phyloP scores from a whole-genome alignment of 306 rosid genomes.

The Carpinus fangiana region DNA sequence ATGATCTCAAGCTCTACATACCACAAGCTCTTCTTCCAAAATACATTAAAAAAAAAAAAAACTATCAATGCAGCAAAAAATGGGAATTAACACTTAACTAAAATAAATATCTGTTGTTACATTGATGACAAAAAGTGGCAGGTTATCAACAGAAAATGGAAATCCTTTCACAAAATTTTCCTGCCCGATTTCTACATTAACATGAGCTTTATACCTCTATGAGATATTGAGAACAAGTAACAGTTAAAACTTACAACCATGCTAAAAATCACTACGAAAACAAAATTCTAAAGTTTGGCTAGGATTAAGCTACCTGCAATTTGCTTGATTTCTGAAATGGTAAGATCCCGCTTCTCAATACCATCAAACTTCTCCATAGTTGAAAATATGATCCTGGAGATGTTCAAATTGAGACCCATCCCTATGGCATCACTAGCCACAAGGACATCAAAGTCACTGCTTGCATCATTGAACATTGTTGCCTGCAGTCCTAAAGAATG shows the following conservation, averaged over 20 bases:
- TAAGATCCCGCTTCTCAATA: conserved; percentile 63
- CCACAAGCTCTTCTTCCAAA: not conserved
- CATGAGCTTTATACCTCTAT: not conserved
- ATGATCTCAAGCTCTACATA: not conserved
- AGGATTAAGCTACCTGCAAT: conserved; percentile 66
- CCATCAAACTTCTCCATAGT: conserved; percentile 85
- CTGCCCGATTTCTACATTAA: not conserved
- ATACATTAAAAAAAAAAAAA: not conserved
- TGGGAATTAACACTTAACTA: not conserved
- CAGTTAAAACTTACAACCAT: not conserved
- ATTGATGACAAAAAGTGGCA: not conserved
- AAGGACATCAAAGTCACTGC: conserved; percentile 91
- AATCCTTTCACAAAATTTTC: not conserved
- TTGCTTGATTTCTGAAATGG: conserved; percentile 85
- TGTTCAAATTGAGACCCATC: conserved; percentile 98
- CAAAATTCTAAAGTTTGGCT: not conserved
- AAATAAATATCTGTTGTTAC: not conserved
- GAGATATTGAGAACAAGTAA: not conserved
- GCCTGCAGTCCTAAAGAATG: conserved; percentile 78
- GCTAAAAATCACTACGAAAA: not conserved
- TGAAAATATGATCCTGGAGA: conserved; percentile 93
- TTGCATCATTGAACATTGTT: conserved; percentile 78
- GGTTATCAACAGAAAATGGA: not conserved
- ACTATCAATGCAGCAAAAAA: not conserved
- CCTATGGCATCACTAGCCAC: conserved; percentile 98